A percentile compares a stretch with the other conserved stretches of the same genome.
Conservation (phyloP, 148 eudicot species). For the Fagopyrum esculentum region DNA sequence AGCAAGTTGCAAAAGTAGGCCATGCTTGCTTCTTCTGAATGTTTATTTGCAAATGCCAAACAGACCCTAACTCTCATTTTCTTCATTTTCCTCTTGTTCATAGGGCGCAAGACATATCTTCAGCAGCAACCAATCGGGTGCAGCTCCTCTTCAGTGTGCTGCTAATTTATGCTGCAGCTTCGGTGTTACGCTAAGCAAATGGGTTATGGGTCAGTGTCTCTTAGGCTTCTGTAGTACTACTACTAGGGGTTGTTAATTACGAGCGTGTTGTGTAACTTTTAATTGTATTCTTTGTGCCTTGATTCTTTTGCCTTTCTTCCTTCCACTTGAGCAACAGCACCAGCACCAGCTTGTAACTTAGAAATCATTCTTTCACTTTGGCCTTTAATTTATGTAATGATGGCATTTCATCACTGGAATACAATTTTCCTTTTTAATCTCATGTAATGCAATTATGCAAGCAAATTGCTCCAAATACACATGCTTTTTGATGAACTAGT, state of each 20-base stretch:
- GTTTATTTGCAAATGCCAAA: not conserved
- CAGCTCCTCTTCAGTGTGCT: slow-evolving; percentile 26
- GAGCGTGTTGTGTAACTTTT: slow-evolving; percentile 9
- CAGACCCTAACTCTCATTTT: not conserved
- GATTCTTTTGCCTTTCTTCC: slow-evolving; percentile 4
- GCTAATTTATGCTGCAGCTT: slow-evolving; percentile 4
- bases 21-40: not conserved
- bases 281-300: slow-evolving; percentile 10
- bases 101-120: slow-evolving; percentile 64
- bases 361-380: slow-evolving; percentile 9
- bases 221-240: slow-evolving; percentile 3
- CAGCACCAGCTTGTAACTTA: slow-evolving; percentile 11
- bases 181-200: not conserved
- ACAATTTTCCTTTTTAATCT: not conserved
- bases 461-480: not conserved
- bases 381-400: slow-evolving; percentile 12
- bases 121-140: slow-evolving; percentile 26
- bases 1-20: slow-evolving; percentile 63
- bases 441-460: not conserved
- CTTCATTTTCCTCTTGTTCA: not conserved
- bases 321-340: not conserved
- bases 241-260: slow-evolving; percentile 9
- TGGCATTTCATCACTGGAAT: slow-evolving; percentile 10
- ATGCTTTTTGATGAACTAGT: too few species aligned
- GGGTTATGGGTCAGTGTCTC: not conserved